phyloP scores from a whole-genome alignment of 495 filamentous ascomycete genomes.

The Podospora fimiseda region DNA sequence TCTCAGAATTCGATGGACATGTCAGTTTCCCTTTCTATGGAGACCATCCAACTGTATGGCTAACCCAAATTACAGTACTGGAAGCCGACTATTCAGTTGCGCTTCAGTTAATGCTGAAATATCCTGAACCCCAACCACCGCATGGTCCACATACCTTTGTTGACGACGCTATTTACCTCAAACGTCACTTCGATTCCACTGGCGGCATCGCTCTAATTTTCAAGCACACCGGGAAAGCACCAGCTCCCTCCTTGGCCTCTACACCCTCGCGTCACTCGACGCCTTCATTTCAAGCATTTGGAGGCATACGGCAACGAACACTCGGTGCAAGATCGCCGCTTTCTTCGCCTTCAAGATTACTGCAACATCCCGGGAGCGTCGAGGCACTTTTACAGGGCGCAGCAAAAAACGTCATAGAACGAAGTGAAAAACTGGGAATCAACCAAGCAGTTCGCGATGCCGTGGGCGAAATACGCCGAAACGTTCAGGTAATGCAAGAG shows the following conservation, averaged over 20 bases:
- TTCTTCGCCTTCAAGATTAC: conserved; percentile 51
- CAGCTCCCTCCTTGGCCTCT: conserved; percentile 33
- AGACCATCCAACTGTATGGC: neutral
- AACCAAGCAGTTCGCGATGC: conserved; percentile 88
- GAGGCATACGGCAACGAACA: conserved; percentile 27
- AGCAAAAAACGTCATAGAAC: conserved; percentile 72
- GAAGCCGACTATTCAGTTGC: conserved; percentile 80
- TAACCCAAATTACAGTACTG: conserved; percentile 56
- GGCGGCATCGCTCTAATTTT: conserved; percentile 69
- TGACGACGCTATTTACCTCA: conserved; percentile 79
- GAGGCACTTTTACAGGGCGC: conserved; percentile 81
- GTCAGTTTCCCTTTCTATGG: conserved; percentile 44
- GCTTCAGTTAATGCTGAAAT: conserved; percentile 73
- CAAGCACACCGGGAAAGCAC: conserved; percentile 72
- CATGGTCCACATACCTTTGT: conserved; percentile 71
- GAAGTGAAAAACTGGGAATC: conserved; percentile 80
- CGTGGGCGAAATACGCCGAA: conserved; percentile 64
- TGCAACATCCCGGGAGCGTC: conserved; percentile 57
- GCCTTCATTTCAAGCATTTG: conserved; percentile 26
- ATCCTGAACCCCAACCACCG: conserved; percentile 59
- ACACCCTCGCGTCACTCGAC: conserved; percentile 29
- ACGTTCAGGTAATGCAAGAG: conserved; percentile 41
- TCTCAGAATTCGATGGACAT: conserved; percentile 81
- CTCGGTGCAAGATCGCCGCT: conserved; percentile 43
- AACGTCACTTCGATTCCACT: conserved; percentile 63